Base-by-base conservation (phyloP, 1,139 yeast species). In the Candida tunisiensis region DNA sequence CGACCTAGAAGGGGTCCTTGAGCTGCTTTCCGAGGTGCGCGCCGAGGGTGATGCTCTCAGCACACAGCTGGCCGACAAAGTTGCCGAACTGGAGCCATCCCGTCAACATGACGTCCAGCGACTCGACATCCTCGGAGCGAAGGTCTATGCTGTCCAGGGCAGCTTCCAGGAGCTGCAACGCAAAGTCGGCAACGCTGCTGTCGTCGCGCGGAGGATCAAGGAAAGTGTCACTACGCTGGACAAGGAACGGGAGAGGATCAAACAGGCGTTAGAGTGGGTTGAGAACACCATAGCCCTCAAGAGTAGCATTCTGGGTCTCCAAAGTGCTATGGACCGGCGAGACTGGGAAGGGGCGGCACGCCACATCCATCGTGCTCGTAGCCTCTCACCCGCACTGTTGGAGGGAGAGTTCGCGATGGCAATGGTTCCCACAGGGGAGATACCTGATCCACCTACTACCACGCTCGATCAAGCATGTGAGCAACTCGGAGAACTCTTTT, bases 341-440 rank as follows among this genome's bases (percentile, higher is more conserved):
- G 68, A 79, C 46, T 74, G 91, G 82, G 69, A 65, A 31, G 44
- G 63, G 27, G 88, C 92, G 1, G 83, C 93, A 1, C 54, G 55
- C 29, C 66, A 79, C 25, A 70, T 82, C 8, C 45, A 59, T 13
- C 58, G 62, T 16, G 70, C 71, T 7, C 54, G 66, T 14, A 42
- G 56, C 16, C 51, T 79, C 18, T 80, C 92, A 0, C 37, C 48
- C 1, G 60, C 57, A 3, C 44, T 65, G 9, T 46, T 78, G 14
- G 57, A 50, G 8, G 85, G 93, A n/a, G 58, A 65, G 31, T 83
- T 74, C 49, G 88, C 93, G 2, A 65, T 73, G 27, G 70, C 65
- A 25, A 80, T 79, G 42, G 88, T 88, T n/a, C 98, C 99, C 0
- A 72, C 93, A 0, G 62, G 79, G 6, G 92, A 80, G 29, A 63